phyloP scores from a whole-genome alignment of 129 eudicot species.

The Pulicaria dysenterica region DNA sequence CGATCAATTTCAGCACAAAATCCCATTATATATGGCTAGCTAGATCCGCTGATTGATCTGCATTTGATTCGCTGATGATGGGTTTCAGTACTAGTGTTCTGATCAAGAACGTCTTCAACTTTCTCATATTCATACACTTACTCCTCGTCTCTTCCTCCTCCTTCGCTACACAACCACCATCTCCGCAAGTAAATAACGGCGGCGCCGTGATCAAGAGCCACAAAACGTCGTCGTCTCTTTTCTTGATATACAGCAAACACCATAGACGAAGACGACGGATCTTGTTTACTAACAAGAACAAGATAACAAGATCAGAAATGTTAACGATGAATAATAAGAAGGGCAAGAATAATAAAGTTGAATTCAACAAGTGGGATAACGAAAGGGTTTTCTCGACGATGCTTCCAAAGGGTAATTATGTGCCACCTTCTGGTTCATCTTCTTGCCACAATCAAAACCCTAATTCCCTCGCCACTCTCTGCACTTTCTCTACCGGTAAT shows the following conservation, averaged over 20 bases:
- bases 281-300: conserved; percentile 31
- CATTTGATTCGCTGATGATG: neutral
- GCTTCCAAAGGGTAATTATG: conserved; percentile 78
- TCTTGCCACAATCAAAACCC: conserved; percentile 73
- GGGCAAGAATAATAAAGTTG: neutral
- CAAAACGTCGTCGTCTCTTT: conserved; percentile 43
- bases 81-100: conserved; percentile 15
- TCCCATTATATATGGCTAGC: neutral
- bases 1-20: conserved; percentile 10
- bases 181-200: neutral
- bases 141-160: conserved; percentile 19
- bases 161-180: conserved; percentile 24
- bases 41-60: conserved; percentile 7
- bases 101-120: conserved; percentile 11
- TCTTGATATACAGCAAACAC: conserved; percentile 28
- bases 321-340: conserved; percentile 9
- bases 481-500: conserved; percentile 28
- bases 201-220: conserved; percentile 2
- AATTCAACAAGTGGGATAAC: conserved; percentile 5
- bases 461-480: conserved; percentile 51
- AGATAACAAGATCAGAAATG: conserved; percentile 10
- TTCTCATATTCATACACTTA: conserved; percentile 11
- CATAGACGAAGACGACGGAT: conserved; percentile 10
- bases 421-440: conserved; percentile 87
- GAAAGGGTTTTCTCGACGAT: conserved; percentile 54